Conservation (phyloP, 345 rosid species). For the Acer negundo region DNA sequence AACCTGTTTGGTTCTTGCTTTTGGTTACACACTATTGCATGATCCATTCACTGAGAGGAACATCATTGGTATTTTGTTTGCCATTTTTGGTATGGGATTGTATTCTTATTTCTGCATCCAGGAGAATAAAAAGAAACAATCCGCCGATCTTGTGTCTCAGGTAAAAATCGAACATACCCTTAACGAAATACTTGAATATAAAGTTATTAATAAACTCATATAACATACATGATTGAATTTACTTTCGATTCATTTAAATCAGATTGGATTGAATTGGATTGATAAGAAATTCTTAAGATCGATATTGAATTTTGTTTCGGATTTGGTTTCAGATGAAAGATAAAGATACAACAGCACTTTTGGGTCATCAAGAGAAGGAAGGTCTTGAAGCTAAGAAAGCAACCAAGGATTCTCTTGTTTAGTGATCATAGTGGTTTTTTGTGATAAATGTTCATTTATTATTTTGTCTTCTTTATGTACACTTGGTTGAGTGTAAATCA, state of each 20-base stretch:
- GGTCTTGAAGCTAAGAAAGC: slow-evolving; percentile 69
- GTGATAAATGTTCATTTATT: background rate
- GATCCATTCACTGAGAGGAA: slow-evolving; percentile 91
- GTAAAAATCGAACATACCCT: slow-evolving; percentile 24
- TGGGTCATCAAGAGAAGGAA: slow-evolving; percentile 64
- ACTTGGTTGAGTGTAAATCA: slow-evolving; percentile 24
- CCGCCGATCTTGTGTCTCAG: slow-evolving; percentile 58
- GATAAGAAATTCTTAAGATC: too few relatives aligned
- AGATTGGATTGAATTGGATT: background rate
- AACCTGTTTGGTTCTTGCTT: slow-evolving; percentile 87
- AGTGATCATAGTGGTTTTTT: slow-evolving; percentile 15
- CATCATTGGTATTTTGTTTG: slow-evolving; percentile 79
- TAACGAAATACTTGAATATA: too few relatives aligned
- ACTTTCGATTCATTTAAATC: too few relatives aligned
- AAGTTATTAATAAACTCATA: too few relatives aligned
- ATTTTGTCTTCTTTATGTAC: slow-evolving; percentile 4
- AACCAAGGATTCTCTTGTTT: slow-evolving; percentile 69
- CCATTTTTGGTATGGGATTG: slow-evolving; percentile 87
- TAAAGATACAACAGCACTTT: slow-evolving; percentile 66
- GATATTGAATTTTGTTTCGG: too few relatives aligned
- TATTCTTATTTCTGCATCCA: slow-evolving; percentile 88
- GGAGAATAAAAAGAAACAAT: slow-evolving; percentile 77
- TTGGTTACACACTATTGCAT: slow-evolving; percentile 86
- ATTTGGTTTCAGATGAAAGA: slow-evolving; percentile 63
- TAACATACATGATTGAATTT: too few relatives aligned